phyloP scores from a whole-genome alignment of 768 basidiomycete species.

The Leccinum rimulosum region DNA sequence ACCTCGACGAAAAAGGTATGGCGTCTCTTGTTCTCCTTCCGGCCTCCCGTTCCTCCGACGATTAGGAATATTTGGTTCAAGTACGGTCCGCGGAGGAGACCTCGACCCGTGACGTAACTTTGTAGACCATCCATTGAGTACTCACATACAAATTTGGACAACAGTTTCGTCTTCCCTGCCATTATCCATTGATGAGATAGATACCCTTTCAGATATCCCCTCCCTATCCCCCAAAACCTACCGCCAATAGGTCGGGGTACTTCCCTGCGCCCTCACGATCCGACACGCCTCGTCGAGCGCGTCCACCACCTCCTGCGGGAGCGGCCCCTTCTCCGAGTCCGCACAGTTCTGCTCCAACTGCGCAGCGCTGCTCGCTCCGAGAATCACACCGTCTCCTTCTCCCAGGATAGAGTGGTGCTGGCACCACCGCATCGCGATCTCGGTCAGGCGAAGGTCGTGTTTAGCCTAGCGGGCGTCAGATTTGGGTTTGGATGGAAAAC shows the following conservation, averaged over 20 bases:
- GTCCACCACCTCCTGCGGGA: conserved; percentile 50
- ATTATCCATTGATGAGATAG: background rate
- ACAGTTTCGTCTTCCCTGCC: background rate
- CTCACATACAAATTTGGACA: background rate
- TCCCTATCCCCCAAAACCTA: background rate
- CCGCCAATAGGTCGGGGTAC: conserved; percentile 38
- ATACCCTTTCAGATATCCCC: background rate
- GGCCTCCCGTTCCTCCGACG: background rate
- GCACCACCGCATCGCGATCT: conserved; percentile 61
- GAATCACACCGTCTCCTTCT: conserved; percentile 43
- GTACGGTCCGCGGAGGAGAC: background rate
- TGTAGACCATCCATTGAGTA: background rate
- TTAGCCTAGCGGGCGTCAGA: conserved; percentile 24
- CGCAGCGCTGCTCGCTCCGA: conserved; percentile 45
- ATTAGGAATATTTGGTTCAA: background rate
- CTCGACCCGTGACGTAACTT: background rate
- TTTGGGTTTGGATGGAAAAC: background rate
- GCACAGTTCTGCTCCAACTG: conserved; percentile 45
- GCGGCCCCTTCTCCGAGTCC: conserved; percentile 50
- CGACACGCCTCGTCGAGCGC: conserved; percentile 49
- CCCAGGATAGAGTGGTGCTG: conserved; percentile 53
- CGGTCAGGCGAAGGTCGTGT: conserved; percentile 46
- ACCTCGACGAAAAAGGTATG: background rate
- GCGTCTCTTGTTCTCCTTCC: background rate
- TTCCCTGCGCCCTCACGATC: conserved; percentile 36